These are phyloP conservation scores for Cladosporium velox DNA, from an alignment of 2,329 filamentous ascomycete species.

Conservation along the genomic window DNA sequence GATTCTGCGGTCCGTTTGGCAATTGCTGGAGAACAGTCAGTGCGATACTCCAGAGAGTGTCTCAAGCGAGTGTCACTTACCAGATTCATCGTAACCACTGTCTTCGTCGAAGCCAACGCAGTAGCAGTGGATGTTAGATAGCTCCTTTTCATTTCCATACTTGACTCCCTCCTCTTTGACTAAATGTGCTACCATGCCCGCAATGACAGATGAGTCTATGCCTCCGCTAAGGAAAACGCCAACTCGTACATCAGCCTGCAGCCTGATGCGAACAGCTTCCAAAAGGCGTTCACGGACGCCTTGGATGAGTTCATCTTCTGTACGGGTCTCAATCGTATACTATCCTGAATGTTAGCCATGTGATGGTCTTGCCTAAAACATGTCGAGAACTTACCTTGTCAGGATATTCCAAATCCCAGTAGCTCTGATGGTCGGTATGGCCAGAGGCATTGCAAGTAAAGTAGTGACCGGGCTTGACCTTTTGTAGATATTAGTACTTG, in stretches of 20 bases:
- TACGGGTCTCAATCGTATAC: slow-evolving; percentile 43
- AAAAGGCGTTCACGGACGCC: slow-evolving; percentile 53
- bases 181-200: slow-evolving; percentile 58
- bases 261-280: slow-evolving; percentile 54
- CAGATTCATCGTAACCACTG: slow-evolving; percentile 14
- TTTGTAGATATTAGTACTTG: slow-evolving; percentile 25
- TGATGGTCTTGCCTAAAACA: not conserved
- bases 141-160: not conserved
- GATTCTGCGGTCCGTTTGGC: not conserved
- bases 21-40: not conserved
- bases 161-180: slow-evolving; percentile 47
- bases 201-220: slow-evolving; percentile 59
- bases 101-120: slow-evolving; percentile 13
- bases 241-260: slow-evolving; percentile 60
- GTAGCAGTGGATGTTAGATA: slow-evolving; percentile 28
- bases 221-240: slow-evolving; percentile 60
- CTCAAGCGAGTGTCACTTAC: not conserved
- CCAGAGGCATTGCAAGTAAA: slow-evolving; percentile 45
- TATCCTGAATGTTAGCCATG: not conserved
- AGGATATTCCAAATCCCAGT: slow-evolving; percentile 57
- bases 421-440: slow-evolving; percentile 44
- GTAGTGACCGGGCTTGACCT: slow-evolving; percentile 49
- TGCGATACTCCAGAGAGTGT: not conserved
- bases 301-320: slow-evolving; percentile 53
- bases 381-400: slow-evolving; percentile 44